Percentiles rank a stretch among this genome's conserved stretches.
These are phyloP conservation scores for Diutina pseudorugosa DNA, from an alignment of 1,139 yeast genomes.

Conservation along the genomic window DNA sequence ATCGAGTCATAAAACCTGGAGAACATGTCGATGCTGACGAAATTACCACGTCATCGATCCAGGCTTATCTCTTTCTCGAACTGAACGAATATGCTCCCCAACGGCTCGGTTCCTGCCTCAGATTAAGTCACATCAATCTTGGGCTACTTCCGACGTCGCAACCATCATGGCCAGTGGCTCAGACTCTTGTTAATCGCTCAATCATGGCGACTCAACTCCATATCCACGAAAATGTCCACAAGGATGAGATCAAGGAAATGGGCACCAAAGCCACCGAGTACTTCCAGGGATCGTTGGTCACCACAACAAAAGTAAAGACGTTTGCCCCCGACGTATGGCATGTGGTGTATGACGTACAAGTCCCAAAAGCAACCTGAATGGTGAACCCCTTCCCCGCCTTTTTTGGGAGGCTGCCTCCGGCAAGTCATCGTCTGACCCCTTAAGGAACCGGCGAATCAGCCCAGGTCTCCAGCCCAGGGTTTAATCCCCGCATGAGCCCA, in stretches of 20 bases:
- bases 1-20: slow-evolving; percentile 17
- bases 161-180: slow-evolving; percentile 45
- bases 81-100: slow-evolving; percentile 38
- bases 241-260: slow-evolving; percentile 20
- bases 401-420: too few relatives aligned
- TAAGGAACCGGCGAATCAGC: too few relatives aligned
- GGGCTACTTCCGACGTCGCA: slow-evolving; percentile 67
- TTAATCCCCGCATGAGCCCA: too few relatives aligned
- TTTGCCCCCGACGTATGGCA: slow-evolving; percentile 88
- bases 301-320: slow-evolving; percentile 57
- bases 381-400: background rate
- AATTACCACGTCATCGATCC: slow-evolving; percentile 10
- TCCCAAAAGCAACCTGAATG: too few relatives aligned
- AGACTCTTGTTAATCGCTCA: slow-evolving; percentile 7
- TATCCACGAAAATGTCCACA: slow-evolving; percentile 65
- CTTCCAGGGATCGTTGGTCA: slow-evolving; percentile 10
- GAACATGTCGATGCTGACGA: slow-evolving; percentile 12
- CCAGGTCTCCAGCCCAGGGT: too few relatives aligned
- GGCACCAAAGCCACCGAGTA: background rate
- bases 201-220: slow-evolving; percentile 30
- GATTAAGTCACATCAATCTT: slow-evolving; percentile 50
- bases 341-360: slow-evolving; percentile 44
- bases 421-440: too few relatives aligned
- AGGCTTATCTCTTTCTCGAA: slow-evolving; percentile 42
- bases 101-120: slow-evolving; percentile 19